phyloP scores from a whole-genome alignment of 148 eudicot species.

The Drosera capensis region DNA sequence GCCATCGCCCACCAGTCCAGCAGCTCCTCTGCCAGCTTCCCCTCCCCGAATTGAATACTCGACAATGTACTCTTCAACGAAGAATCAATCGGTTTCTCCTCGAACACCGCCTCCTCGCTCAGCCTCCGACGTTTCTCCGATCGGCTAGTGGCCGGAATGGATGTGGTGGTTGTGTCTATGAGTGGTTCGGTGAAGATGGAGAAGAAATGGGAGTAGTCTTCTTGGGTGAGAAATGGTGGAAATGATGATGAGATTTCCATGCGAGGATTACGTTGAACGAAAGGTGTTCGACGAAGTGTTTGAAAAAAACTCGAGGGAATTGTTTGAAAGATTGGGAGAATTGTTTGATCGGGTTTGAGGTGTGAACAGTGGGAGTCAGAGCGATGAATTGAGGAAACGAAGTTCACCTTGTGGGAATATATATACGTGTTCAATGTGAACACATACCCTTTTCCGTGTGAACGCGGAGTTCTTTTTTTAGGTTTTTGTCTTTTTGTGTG shows the following conservation, averaged over 20 bases:
- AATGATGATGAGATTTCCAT: constrained; percentile 36
- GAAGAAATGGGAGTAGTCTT: constrained; percentile 16
- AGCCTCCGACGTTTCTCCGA: constrained; percentile 8
- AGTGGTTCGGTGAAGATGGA: constrained; percentile 1
- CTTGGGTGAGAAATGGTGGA: constrained; percentile 10
- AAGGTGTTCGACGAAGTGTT: constrained; percentile 5
- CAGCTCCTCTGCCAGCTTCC: too few relatives aligned
- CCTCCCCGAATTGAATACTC: too few relatives aligned
- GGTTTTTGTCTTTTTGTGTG: too few relatives aligned
- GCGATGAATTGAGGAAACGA: constrained; percentile 1
- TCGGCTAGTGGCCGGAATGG: too few relatives aligned
- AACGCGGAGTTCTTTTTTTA: constrained; percentile 7
- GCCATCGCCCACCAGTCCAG: too few relatives aligned
- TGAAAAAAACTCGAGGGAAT: too few relatives aligned
- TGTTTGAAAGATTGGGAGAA: not conserved
- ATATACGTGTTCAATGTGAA: constrained; percentile 8
- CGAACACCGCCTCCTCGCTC: too few relatives aligned
- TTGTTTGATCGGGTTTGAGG: not conserved
- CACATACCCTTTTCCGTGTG: too few relatives aligned
- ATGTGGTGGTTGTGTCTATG: not conserved
- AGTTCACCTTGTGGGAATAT: not conserved
- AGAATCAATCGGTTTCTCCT: too few relatives aligned
- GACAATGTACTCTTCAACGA: too few relatives aligned
- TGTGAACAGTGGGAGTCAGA: constrained; percentile 1
- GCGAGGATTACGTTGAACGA: not conserved